Base-by-base conservation (phyloP, 2,329 filamentous ascomycete genomes). In the Daldinia sp. region DNA sequence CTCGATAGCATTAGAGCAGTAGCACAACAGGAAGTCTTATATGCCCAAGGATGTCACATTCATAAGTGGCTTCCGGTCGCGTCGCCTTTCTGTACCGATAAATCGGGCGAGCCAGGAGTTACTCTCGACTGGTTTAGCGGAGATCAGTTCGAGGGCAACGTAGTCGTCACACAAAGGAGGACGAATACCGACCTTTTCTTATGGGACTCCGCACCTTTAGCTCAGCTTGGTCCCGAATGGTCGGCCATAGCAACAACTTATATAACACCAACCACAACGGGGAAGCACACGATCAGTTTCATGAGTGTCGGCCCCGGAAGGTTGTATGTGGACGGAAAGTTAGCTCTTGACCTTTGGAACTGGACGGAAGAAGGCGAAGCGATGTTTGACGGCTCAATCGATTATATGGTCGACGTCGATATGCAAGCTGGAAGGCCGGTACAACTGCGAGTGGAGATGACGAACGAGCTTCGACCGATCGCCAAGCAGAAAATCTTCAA, bases 291-390 rank as follows among this genome's bases (percentile, higher is more conserved):
- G 2, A 81, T 90, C 68, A 89, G 87, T 63, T 89, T 89, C 73
- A 88, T 88, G 75, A 88, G 84, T 45, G 87, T 90, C 6, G 88
- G 88, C 0, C 86, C 87, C 0, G 88, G 87, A 3, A 82, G 80
- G 66, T 76, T 91, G 47, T 87, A 83, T 66, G 76, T 90, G 49
- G 78, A 90, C 58, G 87, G 84, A 4, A 78, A 84, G 66, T 71
- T 89, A 11, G 82, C 84, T 15, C 82, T 90, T 41, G 86, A 90
- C 67, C 82, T 89, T 2, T 90, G 87, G 88, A 79, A 90, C 67
- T 90, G 87, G 88, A 88, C 83, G 0, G 86, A 90, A 64, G 84
- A 88, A 67, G 87, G 88, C 19, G 87, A 90, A 73, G 87, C 88
- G 25, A 90, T 90, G 88, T 90, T 90, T 69, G 87, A 88, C 35